A percentile compares a stretch with the other conserved stretches of the same genome.
These are phyloP conservation scores for Aspergillus haitiensis DNA, from an alignment of 495 filamentous ascomycete genomes.

Conservation along the genomic window DNA sequence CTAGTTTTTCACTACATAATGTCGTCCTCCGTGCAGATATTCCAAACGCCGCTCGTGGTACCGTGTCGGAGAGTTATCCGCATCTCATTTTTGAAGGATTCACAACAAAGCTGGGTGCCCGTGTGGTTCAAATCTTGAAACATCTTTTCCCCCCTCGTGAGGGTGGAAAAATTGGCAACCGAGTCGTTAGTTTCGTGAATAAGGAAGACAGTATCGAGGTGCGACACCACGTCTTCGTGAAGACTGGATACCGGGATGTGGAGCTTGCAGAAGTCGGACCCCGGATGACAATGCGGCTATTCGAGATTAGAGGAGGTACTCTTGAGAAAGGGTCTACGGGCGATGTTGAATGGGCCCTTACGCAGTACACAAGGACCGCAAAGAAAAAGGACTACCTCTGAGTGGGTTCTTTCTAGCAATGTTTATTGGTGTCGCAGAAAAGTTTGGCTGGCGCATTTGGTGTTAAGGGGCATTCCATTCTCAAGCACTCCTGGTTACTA, in stretches of 20 bases:
- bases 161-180: constrained; percentile 74
- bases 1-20: constrained; percentile 90
- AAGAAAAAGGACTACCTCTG: constrained; percentile 91
- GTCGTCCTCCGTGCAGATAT: constrained; percentile 93
- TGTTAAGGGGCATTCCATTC: constrained; percentile 24
- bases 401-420: constrained; percentile 19
- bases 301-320: constrained; percentile 91
- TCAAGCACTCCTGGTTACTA: constrained; percentile 22
- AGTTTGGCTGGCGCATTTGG: constrained; percentile 30
- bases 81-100: constrained; percentile 97
- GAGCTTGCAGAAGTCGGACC: constrained; percentile 95
- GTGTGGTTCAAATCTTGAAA: constrained; percentile 88
- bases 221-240: constrained; percentile 78
- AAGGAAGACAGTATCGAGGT: constrained; percentile 92
- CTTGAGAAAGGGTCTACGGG: constrained; percentile 87
- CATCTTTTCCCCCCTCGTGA: constrained; percentile 94
- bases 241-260: constrained; percentile 81
- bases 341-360: constrained; percentile 94
- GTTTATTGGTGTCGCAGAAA: constrained; percentile 10
- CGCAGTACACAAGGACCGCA: constrained; percentile 89
- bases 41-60: constrained; percentile 80
- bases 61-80: constrained; percentile 90
- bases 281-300: constrained; percentile 92
- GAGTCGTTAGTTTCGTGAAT: constrained; percentile 92
- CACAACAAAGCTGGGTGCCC: constrained; percentile 72